These are phyloP conservation scores for Ajuga reptans DNA, from an alignment of 305 asterid genomes.

Conservation along the genomic window DNA sequence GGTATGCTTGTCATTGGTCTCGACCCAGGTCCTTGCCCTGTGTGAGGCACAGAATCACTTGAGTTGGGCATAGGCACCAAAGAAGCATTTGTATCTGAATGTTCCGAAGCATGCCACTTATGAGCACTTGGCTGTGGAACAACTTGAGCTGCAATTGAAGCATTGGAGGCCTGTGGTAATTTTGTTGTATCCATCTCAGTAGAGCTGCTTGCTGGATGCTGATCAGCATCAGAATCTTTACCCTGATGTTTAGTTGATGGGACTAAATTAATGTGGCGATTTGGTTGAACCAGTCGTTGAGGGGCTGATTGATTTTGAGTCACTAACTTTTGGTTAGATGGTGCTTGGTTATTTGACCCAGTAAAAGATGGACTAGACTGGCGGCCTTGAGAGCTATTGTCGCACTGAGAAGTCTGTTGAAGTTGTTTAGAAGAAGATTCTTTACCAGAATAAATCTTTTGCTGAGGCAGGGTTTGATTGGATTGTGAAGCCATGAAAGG, in stretches of 20 bases:
- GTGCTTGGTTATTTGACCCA: constrained; percentile 42
- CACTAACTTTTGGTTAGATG: constrained; percentile 35
- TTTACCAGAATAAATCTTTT: constrained; percentile 47
- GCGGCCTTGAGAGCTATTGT: constrained; percentile 36
- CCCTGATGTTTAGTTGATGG: constrained; percentile 37
- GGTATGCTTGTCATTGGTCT: constrained; percentile 41
- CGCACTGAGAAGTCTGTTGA: constrained; percentile 38
- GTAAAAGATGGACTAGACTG: constrained; percentile 36
- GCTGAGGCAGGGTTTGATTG: constrained; percentile 46
- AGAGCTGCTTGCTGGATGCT: constrained; percentile 32
- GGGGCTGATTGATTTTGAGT: constrained; percentile 40
- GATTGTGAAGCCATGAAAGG: constrained; percentile 36
- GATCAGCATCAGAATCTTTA: constrained; percentile 37
- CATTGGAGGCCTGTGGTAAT: constrained; percentile 33
- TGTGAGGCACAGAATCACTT: constrained; percentile 35
- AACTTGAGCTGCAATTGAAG: constrained; percentile 16
- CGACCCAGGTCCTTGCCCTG: constrained; percentile 35
- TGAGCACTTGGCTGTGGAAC: constrained; percentile 26
- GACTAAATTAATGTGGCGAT: constrained; percentile 33
- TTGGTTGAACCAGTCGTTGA: constrained; percentile 40
- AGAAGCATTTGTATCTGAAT: constrained; percentile 23
- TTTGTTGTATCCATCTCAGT: constrained; percentile 32
- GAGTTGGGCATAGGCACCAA: constrained; percentile 22
- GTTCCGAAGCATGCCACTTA: constrained; percentile 28
- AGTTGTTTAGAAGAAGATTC: constrained; percentile 41